Conservation (phyloP, 2,329 filamentous ascomycete genomes). For the Diaporthe citrichinensis region DNA sequence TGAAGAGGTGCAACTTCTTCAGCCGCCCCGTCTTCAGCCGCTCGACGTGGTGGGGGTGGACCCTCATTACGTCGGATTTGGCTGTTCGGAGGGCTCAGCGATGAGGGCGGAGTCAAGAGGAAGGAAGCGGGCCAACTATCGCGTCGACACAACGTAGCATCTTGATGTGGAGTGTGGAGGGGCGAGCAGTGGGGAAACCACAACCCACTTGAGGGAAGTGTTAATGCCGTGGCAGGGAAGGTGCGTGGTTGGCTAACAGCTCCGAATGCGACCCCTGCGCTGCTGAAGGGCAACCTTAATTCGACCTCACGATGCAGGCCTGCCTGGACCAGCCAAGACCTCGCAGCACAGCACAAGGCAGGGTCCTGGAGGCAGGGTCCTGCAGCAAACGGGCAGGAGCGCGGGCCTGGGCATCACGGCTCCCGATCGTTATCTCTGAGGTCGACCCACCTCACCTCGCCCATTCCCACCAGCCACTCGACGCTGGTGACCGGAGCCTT, state of each 20-base stretch:
- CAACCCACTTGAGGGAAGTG: neutral
- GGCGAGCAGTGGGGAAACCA: neutral
- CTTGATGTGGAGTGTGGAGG: conserved; percentile 5
- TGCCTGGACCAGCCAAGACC: neutral
- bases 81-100: neutral
- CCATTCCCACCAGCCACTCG: neutral
- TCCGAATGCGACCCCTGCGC: neutral
- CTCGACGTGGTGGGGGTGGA: conserved; percentile 8
- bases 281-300: conserved; percentile 25
- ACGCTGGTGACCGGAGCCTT: neutral
- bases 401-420: neutral
- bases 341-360: neutral
- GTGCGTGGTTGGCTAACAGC: conserved; percentile 21
- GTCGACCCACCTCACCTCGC: neutral
- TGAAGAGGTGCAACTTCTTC: neutral
- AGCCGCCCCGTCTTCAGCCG: conserved; percentile 2
- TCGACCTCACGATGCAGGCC: conserved; percentile 14
- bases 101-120: conserved; percentile 4
- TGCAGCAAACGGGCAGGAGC: neutral
- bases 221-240: neutral
- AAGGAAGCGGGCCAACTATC: neutral
- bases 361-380: neutral
- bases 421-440: neutral
- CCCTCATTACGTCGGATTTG: neutral
- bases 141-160: neutral